Conservation (phyloP, 2,329 filamentous ascomycete genomes). For the Colletotrichum shisoi region DNA sequence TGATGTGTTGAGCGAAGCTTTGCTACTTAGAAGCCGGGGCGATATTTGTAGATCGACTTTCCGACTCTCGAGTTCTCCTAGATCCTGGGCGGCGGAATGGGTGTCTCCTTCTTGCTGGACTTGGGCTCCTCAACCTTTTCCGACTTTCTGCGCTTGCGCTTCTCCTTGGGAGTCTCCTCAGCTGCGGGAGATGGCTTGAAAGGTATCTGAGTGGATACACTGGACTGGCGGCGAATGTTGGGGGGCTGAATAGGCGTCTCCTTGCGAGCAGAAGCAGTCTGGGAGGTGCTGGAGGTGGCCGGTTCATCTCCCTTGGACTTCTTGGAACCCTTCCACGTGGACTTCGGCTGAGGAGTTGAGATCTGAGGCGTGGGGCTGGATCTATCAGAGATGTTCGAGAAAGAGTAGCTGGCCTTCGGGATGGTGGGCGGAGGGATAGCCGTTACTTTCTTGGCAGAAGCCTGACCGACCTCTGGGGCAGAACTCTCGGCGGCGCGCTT, state of each 20-base stretch:
- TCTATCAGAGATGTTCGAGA: slow-evolving; percentile 39
- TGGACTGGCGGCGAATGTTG: slow-evolving; percentile 24
- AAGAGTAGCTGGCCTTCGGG: slow-evolving; percentile 41
- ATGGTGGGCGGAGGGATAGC: slow-evolving; percentile 47
- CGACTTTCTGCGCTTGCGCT: slow-evolving; percentile 38
- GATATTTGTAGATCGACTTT: background rate
- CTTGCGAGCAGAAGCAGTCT: slow-evolving; percentile 37
- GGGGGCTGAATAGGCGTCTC: slow-evolving; percentile 45
- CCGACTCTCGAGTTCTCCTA: slow-evolving; percentile 9
- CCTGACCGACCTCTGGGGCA: slow-evolving; percentile 16
- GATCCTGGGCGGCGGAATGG: slow-evolving; percentile 37
- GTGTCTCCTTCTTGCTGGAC: slow-evolving; percentile 43
- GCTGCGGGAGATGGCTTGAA: slow-evolving; percentile 17
- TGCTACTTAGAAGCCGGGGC: background rate
- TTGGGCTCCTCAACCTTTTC: slow-evolving; percentile 16
- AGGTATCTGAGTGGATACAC: slow-evolving; percentile 18
- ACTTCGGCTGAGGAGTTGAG: slow-evolving; percentile 41
- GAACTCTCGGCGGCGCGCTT: slow-evolving; percentile 44
- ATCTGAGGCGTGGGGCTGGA: slow-evolving; percentile 42
- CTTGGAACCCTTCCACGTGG: slow-evolving; percentile 45
- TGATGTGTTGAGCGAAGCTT: background rate
- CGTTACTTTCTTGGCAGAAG: slow-evolving; percentile 46
- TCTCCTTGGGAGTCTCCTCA: slow-evolving; percentile 40
- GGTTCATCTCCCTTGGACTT: slow-evolving; percentile 44
- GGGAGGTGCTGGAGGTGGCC: slow-evolving; percentile 37